These are phyloP conservation scores for Celoporthe dispersa DNA, from an alignment of 2,329 filamentous ascomycete genomes.

Conservation along the genomic window DNA sequence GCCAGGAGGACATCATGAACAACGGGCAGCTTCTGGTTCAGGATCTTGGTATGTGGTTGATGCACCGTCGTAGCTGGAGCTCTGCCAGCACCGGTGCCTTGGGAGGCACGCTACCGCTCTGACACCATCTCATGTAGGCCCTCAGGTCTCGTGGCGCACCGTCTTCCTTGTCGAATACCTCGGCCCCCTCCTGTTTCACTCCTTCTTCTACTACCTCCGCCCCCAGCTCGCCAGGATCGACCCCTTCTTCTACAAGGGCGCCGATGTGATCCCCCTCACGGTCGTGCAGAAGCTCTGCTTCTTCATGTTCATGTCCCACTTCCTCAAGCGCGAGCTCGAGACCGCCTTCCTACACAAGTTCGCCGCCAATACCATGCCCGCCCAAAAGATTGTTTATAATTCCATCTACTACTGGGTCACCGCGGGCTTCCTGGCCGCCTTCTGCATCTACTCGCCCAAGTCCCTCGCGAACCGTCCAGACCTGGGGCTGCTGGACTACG, in stretches of 20 bases:
- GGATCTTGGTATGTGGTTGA: slow-evolving; percentile 73
- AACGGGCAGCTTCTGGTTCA: slow-evolving; percentile 77
- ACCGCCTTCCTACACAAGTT: slow-evolving; percentile 96
- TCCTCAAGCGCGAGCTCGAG: slow-evolving; percentile 93
- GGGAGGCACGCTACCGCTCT: not conserved
- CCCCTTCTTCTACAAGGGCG: slow-evolving; percentile 48
- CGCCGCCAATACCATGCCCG: slow-evolving; percentile 92
- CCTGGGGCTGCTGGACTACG: slow-evolving; percentile 59
- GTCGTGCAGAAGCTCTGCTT: slow-evolving; percentile 75
- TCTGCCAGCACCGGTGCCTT: not conserved
- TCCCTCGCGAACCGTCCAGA: slow-evolving; percentile 65
- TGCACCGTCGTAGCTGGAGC: not conserved
- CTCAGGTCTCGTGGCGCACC: slow-evolving; percentile 88
- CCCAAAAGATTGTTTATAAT: slow-evolving; percentile 91
- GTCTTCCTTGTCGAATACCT: slow-evolving; percentile 96
- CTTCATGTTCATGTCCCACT: slow-evolving; percentile 78
- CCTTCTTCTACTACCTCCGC: slow-evolving; percentile 71
- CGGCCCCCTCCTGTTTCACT: slow-evolving; percentile 88
- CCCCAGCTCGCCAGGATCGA: slow-evolving; percentile 69
- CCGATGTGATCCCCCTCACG: slow-evolving; percentile 57
- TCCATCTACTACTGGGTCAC: slow-evolving; percentile 91
- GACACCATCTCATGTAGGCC: slow-evolving; percentile 58
- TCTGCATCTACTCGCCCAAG: slow-evolving; percentile 81
- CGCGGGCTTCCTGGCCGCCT: slow-evolving; percentile 79
- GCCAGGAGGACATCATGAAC: slow-evolving; percentile 53